These are phyloP conservation scores for Coelomomyces lativittatus DNA, from an alignment of 371 early-diverging fungal species.

Conservation along the genomic window DNA sequence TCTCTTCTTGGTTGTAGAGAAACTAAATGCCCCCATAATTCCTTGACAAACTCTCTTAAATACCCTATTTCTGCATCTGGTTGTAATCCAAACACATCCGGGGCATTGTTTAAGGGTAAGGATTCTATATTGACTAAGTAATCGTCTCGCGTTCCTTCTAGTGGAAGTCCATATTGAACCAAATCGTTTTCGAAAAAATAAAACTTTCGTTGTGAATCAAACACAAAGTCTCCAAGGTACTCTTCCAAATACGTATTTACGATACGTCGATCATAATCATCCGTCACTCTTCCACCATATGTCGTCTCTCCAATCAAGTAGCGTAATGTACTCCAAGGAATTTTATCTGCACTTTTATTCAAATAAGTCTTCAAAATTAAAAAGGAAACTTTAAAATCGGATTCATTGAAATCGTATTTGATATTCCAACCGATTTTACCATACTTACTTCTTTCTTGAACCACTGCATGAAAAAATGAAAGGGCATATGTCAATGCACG, in stretches of 20 bases:
- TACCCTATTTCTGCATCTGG: conserved; percentile 44
- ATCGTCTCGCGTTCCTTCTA: conserved; percentile 13
- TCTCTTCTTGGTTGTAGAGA: conserved; percentile 23
- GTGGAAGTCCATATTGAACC: conserved; percentile 26
- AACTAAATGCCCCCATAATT: conserved; percentile 36
- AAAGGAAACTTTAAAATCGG: conserved; percentile 28
- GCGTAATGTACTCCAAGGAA: conserved; percentile 40
- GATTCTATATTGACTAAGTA: conserved; percentile 27
- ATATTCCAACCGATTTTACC: conserved; percentile 46
- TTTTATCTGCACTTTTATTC: conserved; percentile 19
- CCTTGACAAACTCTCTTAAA: conserved; percentile 25
- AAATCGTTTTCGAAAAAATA: conserved; percentile 14
- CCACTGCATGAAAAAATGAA: conserved; percentile 43
- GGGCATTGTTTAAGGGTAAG: conserved; percentile 32
- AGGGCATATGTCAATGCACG: conserved; percentile 29
- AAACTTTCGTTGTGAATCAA: conserved; percentile 41
- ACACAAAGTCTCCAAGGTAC: conserved; percentile 39
- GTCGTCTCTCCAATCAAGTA: conserved; percentile 44
- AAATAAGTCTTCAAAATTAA: conserved; percentile 31
- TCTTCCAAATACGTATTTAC: conserved; percentile 40
- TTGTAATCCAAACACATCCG: conserved; percentile 43
- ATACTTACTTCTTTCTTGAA: conserved; percentile 43
- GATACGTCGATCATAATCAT: conserved; percentile 40
- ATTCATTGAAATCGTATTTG: conserved; percentile 43
- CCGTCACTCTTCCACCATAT: conserved; percentile 44